phyloP scores from a whole-genome alignment of 176 grass and related monocot species.

The Cenchrus fungigraminus region DNA sequence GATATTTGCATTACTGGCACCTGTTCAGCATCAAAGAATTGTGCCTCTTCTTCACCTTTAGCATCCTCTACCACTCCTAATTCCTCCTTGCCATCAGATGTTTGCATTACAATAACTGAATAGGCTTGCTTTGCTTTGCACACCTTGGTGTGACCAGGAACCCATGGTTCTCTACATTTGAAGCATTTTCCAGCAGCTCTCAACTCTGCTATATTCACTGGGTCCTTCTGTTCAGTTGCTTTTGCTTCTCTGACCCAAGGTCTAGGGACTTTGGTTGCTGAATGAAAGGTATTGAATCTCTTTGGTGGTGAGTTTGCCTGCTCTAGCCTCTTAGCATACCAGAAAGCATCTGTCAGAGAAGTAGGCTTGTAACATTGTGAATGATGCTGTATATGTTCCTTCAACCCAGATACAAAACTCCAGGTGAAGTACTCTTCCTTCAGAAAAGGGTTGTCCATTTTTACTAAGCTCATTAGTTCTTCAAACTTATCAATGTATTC shows the following conservation, averaged over 20 bases:
- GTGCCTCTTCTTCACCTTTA: fast-evolving
- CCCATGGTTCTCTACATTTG: neutral
- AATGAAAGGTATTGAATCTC: neutral
- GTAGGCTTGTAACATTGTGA: neutral
- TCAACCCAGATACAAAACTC: neutral
- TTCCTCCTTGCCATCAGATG: neutral
- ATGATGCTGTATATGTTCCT: neutral
- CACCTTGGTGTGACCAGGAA: neutral
- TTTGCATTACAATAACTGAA: neutral
- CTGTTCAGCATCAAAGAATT: neutral
- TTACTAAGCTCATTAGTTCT: neutral
- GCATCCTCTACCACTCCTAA: neutral
- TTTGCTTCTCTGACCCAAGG: neutral
- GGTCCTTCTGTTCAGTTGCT: neutral
- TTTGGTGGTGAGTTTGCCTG: neutral
- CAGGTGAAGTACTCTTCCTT: neutral
- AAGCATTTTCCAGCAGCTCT: neutral
- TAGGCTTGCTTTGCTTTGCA: neutral
- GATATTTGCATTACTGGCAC: neutral
- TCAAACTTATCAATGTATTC: neutral
- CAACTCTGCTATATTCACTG: neutral
- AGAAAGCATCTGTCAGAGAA: neutral
- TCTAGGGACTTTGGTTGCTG: neutral
- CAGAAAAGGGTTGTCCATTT: neutral
- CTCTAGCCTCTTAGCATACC: neutral